Conservation (phyloP, 352 stramenopile genomes). For the Globisporangium viniferum region DNA sequence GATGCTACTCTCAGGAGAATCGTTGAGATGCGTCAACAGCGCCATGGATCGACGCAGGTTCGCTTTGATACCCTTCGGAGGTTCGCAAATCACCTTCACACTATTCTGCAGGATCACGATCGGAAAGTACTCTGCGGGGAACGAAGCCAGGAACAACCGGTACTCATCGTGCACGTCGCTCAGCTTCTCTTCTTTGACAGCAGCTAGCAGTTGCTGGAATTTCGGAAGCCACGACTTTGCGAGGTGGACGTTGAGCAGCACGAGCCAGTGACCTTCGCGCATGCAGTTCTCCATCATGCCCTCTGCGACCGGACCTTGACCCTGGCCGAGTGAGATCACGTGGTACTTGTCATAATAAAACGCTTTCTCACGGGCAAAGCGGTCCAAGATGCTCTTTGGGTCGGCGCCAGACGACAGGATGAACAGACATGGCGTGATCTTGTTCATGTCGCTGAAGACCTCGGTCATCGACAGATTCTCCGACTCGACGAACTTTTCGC, state of each 20-base stretch:
- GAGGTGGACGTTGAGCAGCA: constrained; percentile 77
- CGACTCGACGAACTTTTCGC: constrained; percentile 19
- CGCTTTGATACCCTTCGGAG: constrained; percentile 65
- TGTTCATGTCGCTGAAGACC: constrained; percentile 55
- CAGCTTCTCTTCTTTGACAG: constrained; percentile 28
- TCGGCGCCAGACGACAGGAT: constrained; percentile 74
- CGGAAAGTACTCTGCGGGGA: constrained; percentile 65
- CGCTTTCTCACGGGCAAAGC: constrained; percentile 42
- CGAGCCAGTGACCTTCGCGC: constrained; percentile 54
- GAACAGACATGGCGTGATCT: constrained; percentile 67
- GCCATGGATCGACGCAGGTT: constrained; percentile 70
- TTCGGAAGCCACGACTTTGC: constrained; percentile 71
- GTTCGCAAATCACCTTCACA: constrained; percentile 80
- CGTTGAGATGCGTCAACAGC: constrained; percentile 23
- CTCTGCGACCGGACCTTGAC: constrained; percentile 69
- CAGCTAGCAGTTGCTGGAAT: constrained; percentile 43
- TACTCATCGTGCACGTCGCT: constrained; percentile 54
- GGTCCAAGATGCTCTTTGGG: constrained; percentile 41
- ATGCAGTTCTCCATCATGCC: constrained; percentile 48
- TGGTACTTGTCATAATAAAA: constrained; percentile 40
- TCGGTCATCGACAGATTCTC: constrained; percentile 33
- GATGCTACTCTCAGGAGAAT: constrained; percentile 3
- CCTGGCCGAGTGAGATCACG: constrained; percentile 73
- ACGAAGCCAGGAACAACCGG: constrained; percentile 67
- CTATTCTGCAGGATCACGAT: constrained; percentile 69